Evolutionary conservation across 2,329 filamentous ascomycete genomes (phyloP), one percentile per base, ranked within the genome.

Genomic region (Cercospora sojina): DNA sequence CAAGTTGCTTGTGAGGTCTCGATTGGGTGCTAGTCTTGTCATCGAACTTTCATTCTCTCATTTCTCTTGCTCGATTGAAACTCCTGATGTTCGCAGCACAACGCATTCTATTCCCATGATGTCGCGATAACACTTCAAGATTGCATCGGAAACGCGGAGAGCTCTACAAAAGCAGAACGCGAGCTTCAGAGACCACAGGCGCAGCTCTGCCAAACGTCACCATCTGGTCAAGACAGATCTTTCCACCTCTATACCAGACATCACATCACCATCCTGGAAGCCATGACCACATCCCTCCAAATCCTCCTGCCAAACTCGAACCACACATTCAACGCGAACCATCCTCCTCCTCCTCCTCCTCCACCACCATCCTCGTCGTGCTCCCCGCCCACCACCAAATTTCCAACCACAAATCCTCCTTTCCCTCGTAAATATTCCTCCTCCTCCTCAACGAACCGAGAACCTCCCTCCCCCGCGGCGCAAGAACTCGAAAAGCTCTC

Each of bases 401-500:
- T 27, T 3, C 25, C 20, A 13, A 53, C 2, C 12, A 12, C 47
- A 13, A 53, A 27, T 13, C 43, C 43, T 13, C 43, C 43, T 20
- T 47, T 47, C 43, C 8, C 47, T 3, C 10, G 23, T 5, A 27
- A 7, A 13, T 16, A 7, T 5, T 16, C 47, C 47, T 27, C 47
- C 12, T 51, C 12, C 23, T 27, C 47, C 20, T 25, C 23, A 3
- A 10, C 47, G 10, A 23, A 5, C 5, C 13, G 9, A 20, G 12
- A 49, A 49, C 23, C 20, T n/a, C 47, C 47, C 5, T 25, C 49
- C 2, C 35, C 55, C 8, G 56, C 49, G 2, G 64, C 56, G 16
- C n/a, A 47, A 16, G 56, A 65, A 20, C 43, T 68, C 12, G 63
- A 68, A 49, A 59, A 32, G 13, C 59, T 65, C 38, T 62, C 63